Conservation (phyloP, 108 stramenopile genomes). For the Tribonema minus region DNA sequence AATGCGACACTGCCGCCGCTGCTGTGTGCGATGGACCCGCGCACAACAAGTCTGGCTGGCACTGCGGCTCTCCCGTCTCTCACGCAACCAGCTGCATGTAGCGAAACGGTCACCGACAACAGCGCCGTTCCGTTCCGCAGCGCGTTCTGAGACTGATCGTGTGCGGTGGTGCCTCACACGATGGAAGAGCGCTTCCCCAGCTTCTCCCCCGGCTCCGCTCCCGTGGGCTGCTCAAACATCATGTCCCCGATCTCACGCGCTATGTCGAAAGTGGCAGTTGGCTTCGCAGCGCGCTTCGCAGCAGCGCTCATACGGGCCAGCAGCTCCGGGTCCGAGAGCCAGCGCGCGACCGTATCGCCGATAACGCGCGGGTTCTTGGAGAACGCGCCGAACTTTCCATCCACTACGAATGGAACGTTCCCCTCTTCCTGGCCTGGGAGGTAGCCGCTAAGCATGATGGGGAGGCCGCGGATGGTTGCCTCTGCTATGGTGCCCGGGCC, state of each 20-base stretch:
- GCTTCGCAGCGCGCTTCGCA: constrained; percentile 21
- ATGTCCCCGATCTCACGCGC: constrained; percentile 46
- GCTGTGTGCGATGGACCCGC: too few species aligned
- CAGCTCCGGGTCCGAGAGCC: constrained; percentile 58
- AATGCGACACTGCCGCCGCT: too few species aligned
- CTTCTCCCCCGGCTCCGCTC: too few species aligned
- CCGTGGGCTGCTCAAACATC: too few species aligned
- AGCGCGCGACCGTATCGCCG: constrained; percentile 72
- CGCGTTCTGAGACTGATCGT: too few species aligned
- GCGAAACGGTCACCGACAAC: too few species aligned
- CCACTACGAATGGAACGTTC: constrained; percentile 82
- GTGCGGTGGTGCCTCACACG: too few species aligned
- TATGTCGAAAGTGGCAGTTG: constrained; percentile 37
- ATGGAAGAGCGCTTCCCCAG: too few species aligned
- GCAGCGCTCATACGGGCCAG: constrained; percentile 19
- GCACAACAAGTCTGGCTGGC: too few species aligned
- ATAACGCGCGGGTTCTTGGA: constrained; percentile 68
- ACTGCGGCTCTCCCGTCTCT: too few species aligned
- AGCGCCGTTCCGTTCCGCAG: too few species aligned
- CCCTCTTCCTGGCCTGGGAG: constrained; percentile 94
- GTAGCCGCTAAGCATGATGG: constrained; percentile 79
- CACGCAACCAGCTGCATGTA: too few species aligned
- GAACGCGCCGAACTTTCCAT: constrained; percentile 75
- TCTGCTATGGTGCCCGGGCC: constrained; percentile 95
- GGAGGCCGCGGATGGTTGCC: constrained; percentile 82